These are phyloP conservation scores for Schoenoplectus tabernaemontani DNA, from an alignment of 202 grass and related monocot species.

Conservation along the genomic window DNA sequence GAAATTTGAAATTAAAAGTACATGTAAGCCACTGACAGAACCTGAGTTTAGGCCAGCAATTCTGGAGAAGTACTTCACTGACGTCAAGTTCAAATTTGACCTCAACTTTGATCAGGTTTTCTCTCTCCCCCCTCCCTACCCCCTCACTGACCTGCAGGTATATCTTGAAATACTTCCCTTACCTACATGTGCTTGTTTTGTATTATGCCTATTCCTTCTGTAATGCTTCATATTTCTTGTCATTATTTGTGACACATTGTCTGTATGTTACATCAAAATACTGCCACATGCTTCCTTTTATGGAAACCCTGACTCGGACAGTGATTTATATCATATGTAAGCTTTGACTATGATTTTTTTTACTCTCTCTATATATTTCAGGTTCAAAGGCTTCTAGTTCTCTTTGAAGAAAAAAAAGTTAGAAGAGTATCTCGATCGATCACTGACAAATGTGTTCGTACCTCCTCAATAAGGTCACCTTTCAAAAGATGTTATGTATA, in stretches of 20 bases:
- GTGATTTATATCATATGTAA: not conserved
- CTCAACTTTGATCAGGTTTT: slow-evolving; percentile 54
- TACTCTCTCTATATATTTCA: slow-evolving; percentile 6
- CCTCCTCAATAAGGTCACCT: not conserved
- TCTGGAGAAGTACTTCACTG: slow-evolving; percentile 42
- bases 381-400: not conserved
- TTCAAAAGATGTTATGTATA: not conserved
- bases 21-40: slow-evolving; percentile 49
- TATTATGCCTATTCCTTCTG: not conserved
- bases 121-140: not conserved
- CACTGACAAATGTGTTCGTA: not conserved
- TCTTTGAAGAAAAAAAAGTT: slow-evolving; percentile 13
- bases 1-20: slow-evolving; percentile 46
- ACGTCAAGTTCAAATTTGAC: slow-evolving; percentile 51
- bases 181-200: slow-evolving; percentile 14
- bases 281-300: slow-evolving; percentile 21
- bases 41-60: slow-evolving; percentile 51
- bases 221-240: slow-evolving; percentile 1
- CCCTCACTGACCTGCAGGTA: not conserved
- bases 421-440: not conserved
- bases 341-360: not conserved
- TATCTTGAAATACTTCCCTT: slow-evolving; percentile 18
- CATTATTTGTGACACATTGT: slow-evolving; percentile 20
- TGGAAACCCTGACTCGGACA: not conserved
- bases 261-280: slow-evolving; percentile 28